Percentiles rank a stretch among this genome's conserved stretches.
These are phyloP conservation scores for Fusarium sterilihyphosum DNA, from an alignment of 2,329 filamentous ascomycete genomes.

Conservation along the genomic window DNA sequence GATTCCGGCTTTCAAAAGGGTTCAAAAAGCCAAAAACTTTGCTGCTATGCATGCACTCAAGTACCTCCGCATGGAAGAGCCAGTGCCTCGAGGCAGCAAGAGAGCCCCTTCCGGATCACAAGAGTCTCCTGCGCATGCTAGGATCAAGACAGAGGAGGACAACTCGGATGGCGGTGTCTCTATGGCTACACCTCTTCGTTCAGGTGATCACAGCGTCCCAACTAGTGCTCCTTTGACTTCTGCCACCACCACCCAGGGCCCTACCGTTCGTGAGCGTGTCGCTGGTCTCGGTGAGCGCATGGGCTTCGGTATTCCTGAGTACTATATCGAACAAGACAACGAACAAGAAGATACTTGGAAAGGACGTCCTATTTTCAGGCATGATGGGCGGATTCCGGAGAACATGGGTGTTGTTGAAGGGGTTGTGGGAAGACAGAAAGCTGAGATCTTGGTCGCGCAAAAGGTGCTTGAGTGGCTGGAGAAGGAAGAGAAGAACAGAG, in stretches of 20 bases:
- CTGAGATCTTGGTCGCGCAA: slow-evolving; percentile 53
- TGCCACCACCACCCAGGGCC: neutral
- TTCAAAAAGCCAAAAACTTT: slow-evolving; percentile 64
- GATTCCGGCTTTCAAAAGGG: slow-evolving; percentile 53
- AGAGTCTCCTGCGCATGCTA: slow-evolving; percentile 11
- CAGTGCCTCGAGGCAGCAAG: slow-evolving; percentile 9
- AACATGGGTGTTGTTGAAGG: slow-evolving; percentile 48
- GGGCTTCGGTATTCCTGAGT: slow-evolving; percentile 48
- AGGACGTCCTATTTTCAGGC: slow-evolving; percentile 50
- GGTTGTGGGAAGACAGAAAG: slow-evolving; percentile 48
- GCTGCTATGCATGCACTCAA: slow-evolving; percentile 58
- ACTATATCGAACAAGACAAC: slow-evolving; percentile 42
- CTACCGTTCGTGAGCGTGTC: slow-evolving; percentile 43
- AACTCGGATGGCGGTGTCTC: slow-evolving; percentile 15
- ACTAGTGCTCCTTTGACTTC: neutral
- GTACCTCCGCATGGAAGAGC: neutral
- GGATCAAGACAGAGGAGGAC: slow-evolving; percentile 26
- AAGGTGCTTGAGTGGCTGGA: slow-evolving; percentile 51
- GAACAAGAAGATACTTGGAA: slow-evolving; percentile 45
- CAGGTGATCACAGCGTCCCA: neutral
- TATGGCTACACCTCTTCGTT: neutral
- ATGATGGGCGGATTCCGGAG: slow-evolving; percentile 44
- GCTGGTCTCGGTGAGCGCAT: slow-evolving; percentile 48
- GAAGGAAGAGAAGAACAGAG: slow-evolving; percentile 30
- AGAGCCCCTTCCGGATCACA: slow-evolving; percentile 4